A percentile compares a stretch with the other conserved stretches of the same genome.
These are phyloP conservation scores for Globisporangium polare DNA, from an alignment of 352 stramenopile genomes.

Conservation along the genomic window DNA sequence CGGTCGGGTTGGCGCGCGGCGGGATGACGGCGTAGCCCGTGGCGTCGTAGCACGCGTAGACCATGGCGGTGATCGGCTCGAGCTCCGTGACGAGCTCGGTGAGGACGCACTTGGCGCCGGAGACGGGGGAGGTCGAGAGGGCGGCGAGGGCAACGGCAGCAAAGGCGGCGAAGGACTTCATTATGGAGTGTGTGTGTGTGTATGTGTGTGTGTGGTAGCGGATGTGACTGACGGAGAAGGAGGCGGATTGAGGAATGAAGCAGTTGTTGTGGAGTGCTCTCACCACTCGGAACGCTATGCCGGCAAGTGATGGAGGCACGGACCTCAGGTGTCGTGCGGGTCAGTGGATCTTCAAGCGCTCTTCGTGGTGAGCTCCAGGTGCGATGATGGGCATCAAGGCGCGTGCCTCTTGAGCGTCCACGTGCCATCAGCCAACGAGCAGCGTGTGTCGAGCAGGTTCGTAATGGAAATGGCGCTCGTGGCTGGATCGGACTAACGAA, in stretches of 20 bases:
- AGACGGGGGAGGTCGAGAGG: neutral
- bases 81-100: neutral
- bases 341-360: conserved; percentile 1
- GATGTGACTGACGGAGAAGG: neutral
- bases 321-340: neutral
- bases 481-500: no score
- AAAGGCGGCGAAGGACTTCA: conserved; percentile 12
- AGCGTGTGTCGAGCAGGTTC: neutral
- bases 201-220: no score
- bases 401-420: neutral
- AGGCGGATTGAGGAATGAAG: conserved; percentile 8
- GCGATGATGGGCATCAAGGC: neutral
- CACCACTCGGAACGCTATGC: neutral
- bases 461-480: neutral
- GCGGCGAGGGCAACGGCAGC: neutral
- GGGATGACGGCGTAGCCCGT: conserved; percentile 11
- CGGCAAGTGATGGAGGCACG: neutral
- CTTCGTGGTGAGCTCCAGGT: neutral
- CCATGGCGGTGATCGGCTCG: conserved; percentile 1
- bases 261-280: neutral
- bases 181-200: neutral
- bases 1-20: conserved; percentile 10
- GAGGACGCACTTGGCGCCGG: conserved; percentile 1
- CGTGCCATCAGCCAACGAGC: conserved; percentile 1
- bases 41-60: conserved; percentile 6